Percentiles rank a stretch among this genome's conserved stretches.
These are phyloP conservation scores for Sequoia sempervirens DNA, from an alignment of 75 land plant genomes.

Conservation along the genomic window DNA sequence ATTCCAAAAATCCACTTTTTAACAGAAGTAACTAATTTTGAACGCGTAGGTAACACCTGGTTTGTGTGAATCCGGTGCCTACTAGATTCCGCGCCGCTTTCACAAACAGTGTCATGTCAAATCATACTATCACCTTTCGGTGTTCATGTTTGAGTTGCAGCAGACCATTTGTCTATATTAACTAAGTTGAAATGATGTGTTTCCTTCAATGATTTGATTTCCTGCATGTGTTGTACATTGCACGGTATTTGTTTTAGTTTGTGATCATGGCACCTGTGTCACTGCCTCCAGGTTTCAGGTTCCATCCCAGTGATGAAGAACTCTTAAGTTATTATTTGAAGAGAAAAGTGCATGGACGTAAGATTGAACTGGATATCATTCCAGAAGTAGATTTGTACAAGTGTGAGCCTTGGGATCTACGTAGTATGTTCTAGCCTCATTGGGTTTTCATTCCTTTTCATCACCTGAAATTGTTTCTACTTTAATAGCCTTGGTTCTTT, in stretches of 20 bases:
- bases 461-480: neutral
- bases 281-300: conserved; percentile 46
- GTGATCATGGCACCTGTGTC: conserved; percentile 34
- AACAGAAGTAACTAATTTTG: neutral
- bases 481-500: neutral
- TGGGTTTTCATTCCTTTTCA: neutral
- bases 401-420: conserved; percentile 80
- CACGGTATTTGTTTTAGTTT: neutral
- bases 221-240: neutral
- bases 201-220: neutral
- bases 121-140: neutral
- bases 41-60: neutral
- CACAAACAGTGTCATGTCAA: neutral
- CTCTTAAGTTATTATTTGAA: conserved; percentile 60
- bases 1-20: neutral
- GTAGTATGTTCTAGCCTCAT: conserved; percentile 23
- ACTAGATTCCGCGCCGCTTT: neutral
- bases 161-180: neutral
- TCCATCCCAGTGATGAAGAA: conserved; percentile 63
- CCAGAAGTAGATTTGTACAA: conserved; percentile 78
- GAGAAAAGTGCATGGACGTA: conserved; percentile 44
- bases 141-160: neutral
- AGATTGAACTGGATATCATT: conserved; percentile 53
- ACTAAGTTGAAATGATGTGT: neutral
- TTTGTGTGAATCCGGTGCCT: neutral